A percentile compares a stretch with the other conserved stretches of the same genome.
phyloP scores from a whole-genome alignment of 306 rosid genomes.

The Myrica gale region DNA sequence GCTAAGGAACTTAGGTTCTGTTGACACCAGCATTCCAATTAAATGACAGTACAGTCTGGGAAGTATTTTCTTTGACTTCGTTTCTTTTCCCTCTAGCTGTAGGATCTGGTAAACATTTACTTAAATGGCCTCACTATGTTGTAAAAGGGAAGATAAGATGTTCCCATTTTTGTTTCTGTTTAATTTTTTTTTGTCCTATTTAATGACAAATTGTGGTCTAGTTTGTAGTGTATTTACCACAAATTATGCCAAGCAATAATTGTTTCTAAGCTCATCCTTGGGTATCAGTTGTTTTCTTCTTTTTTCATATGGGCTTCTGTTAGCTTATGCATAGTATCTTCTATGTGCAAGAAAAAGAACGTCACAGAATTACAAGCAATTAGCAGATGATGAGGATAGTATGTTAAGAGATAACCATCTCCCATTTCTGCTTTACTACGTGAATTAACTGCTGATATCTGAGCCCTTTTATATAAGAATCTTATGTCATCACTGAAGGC shows the following conservation, averaged over 20 bases:
- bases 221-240: slow-evolving; percentile 45
- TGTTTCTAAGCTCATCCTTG: slow-evolving; percentile 28
- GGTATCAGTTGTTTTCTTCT: slow-evolving; percentile 32
- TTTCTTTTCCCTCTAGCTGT: slow-evolving; percentile 40
- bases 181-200: slow-evolving; percentile 5
- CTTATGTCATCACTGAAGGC: slow-evolving; percentile 21
- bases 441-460: slow-evolving; percentile 22
- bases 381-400: slow-evolving; percentile 7
- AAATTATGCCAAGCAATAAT: slow-evolving; percentile 43
- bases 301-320: slow-evolving; percentile 17
- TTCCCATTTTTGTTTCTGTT: slow-evolving; percentile 31
- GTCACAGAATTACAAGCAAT: slow-evolving; percentile 22
- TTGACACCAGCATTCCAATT: slow-evolving; percentile 55
- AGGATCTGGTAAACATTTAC: slow-evolving; percentile 41
- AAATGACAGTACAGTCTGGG: slow-evolving; percentile 59
- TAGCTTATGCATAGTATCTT: slow-evolving; percentile 22
- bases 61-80: slow-evolving; percentile 11
- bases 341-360: background rate
- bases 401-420: background rate
- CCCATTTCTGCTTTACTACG: slow-evolving; percentile 3
- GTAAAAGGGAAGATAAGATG: slow-evolving; percentile 66
- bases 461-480: slow-evolving; percentile 23
- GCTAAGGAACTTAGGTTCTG: slow-evolving; percentile 81
- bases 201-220: slow-evolving; percentile 35
- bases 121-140: slow-evolving; percentile 45